A percentile compares a stretch with the other conserved stretches of the same genome.
Evolutionary conservation across 331 rosid genomes (phyloP).

Genomic region (Quercus lobata): DNA sequence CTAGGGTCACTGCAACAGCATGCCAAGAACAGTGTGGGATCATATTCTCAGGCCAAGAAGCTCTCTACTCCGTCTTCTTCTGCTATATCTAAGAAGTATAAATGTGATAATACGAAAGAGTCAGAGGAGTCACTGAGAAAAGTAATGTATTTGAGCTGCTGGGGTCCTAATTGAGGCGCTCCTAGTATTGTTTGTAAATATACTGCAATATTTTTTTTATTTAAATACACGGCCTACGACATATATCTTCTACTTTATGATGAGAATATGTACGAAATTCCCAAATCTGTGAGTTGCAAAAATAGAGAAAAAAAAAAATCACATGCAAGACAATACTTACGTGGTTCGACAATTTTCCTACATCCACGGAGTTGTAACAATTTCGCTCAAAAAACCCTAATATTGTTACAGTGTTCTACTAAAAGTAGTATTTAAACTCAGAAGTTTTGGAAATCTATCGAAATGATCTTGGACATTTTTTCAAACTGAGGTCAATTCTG

Average conservation of each 20-base stretch:
- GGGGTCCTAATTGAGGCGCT: conserved; percentile 28
- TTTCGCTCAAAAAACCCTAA: too few relatives aligned
- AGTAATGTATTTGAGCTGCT: conserved; percentile 16
- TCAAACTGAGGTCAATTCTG: too few relatives aligned
- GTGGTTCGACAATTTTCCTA: fast-evolving
- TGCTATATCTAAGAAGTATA: neutral
- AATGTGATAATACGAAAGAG: neutral
- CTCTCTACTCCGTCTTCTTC: neutral
- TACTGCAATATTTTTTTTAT: neutral
- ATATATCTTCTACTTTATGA: too few relatives aligned
- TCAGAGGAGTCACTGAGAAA: conserved; percentile 10
- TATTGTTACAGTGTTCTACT: too few relatives aligned
- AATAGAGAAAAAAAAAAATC: too few relatives aligned
- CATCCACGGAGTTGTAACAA: fast-evolving
- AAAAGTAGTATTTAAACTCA: too few relatives aligned
- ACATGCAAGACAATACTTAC: fast-evolving
- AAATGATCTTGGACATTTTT: too few relatives aligned
- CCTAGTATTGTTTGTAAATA: neutral
- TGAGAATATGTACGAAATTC: too few relatives aligned
- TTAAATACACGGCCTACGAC: too few relatives aligned
- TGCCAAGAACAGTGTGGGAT: neutral
- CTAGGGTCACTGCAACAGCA: neutral
- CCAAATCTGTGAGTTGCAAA: too few relatives aligned
- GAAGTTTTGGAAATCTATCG: too few relatives aligned
- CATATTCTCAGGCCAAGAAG: neutral